Evolutionary conservation across 2,329 filamentous ascomycete genomes (phyloP), one percentile per base, ranked within the genome.

Genomic region (Ophiostoma piceae): DNA sequence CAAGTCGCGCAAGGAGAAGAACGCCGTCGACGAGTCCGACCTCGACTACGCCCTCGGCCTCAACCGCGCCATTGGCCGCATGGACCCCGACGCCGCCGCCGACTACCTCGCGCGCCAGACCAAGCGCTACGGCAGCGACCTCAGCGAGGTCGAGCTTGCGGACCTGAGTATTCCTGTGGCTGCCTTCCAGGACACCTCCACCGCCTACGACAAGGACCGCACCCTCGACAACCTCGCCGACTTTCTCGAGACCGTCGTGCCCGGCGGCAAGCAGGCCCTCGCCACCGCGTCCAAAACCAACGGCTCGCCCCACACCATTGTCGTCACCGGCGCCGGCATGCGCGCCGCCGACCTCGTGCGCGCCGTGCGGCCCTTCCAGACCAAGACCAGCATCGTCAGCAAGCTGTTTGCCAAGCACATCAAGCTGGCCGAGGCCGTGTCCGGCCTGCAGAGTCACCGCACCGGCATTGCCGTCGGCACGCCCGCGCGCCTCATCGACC

Each of bases 381-480:
- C 85, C 68, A 92, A 95, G 78, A 88, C 92, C 9, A 88, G 85
- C 67, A 85, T 87, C 65, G 89, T 99, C 1, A 91, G 92, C 1
- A 99, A 99, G 79, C 83, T 99, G 77, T 99, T 99, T 79, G 94
- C 95, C 41, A 99, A 99, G 79, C 95, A 99, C 79, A 96, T 99
- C 82, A 99, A 99, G 80, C 80, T 99, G 12, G 87, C 92, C 68
- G 94, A 98, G 75, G 91, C 94, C 43, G 87, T 94, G 68, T 84
- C 90, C 71, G 91, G 91, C 77, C 87, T 96, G 60, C 85, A 90
- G 75, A 84, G 80, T 69, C 83, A 80, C 74, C 89, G 89, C 72
- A 92, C 93, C 14, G 92, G 92, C 37, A 91, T 98, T 73, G 94
- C 91, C 2, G 92, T 97, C 16, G 95, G 95, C 3, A 99, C 95